A percentile compares a stretch with the other conserved stretches of the same genome.
These are phyloP conservation scores for Pistacia atlantica DNA, from an alignment of 345 rosid species.

Conservation along the genomic window DNA sequence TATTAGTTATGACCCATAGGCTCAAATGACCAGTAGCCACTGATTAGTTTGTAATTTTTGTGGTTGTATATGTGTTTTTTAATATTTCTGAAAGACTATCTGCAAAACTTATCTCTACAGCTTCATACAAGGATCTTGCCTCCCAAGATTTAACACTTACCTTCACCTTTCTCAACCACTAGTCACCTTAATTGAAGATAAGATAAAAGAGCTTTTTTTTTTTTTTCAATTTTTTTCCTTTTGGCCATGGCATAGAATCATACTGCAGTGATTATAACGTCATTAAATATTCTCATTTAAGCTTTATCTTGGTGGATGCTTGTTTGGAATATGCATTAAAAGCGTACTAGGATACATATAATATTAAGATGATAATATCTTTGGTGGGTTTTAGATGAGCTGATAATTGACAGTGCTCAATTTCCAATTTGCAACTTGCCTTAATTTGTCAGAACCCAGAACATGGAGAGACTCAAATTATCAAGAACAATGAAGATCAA, in stretches of 20 bases:
- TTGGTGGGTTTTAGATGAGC: constrained; percentile 22
- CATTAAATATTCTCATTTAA: not conserved
- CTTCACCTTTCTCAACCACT: no score
- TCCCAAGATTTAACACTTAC: no score
- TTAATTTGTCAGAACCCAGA: constrained; percentile 21
- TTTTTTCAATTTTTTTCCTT: no score
- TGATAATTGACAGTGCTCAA: constrained; percentile 3
- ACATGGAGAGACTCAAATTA: not conserved
- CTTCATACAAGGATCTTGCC: no score
- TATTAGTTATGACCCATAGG: no score
- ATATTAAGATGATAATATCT: not conserved
- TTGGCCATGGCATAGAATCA: not conserved
- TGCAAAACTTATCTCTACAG: no score
- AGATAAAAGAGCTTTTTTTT: no score
- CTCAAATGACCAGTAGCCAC: not conserved
- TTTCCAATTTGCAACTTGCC: constrained; percentile 27
- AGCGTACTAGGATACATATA: not conserved
- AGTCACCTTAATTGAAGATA: no score
- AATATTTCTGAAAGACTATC: no score
- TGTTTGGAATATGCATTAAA: not conserved
- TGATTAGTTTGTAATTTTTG: no score
- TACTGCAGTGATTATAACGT: not conserved
- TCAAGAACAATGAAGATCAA: not conserved
- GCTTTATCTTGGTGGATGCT: constrained; percentile 2
- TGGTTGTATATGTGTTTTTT: not conserved